Conservation (phyloP, 208 protist species). For the Crithidia acanthocephali region DNA sequence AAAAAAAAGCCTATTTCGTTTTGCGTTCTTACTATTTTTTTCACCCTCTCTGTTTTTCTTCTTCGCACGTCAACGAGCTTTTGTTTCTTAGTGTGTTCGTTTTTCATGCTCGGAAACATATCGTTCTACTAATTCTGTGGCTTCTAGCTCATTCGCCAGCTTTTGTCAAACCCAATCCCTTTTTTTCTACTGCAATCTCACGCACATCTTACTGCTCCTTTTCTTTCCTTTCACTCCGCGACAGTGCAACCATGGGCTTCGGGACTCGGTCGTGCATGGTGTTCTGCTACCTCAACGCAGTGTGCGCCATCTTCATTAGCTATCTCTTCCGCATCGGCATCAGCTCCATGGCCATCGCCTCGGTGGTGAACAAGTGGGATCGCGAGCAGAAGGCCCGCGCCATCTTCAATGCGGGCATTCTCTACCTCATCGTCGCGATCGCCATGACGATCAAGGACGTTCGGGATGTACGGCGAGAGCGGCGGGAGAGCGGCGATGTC, state of each 20-base stretch:
- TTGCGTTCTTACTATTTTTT: not conserved
- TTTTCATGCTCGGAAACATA: not conserved
- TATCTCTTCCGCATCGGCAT: constrained; percentile 78
- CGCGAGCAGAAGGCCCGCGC: constrained; percentile 61
- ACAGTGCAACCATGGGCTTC: constrained; percentile 44
- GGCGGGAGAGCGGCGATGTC: constrained; percentile 9
- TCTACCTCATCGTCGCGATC: constrained; percentile 66
- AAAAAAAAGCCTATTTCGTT: no score
- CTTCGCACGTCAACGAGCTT: no score
- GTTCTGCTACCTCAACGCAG: constrained; percentile 78
- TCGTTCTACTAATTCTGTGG: not conserved
- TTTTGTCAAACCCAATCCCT: no score
- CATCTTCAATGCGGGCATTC: constrained; percentile 62
- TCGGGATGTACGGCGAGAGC: constrained; percentile 24
- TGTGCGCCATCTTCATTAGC: constrained; percentile 73
- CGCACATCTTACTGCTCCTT: not conserved
- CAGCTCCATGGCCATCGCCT: constrained; percentile 64
- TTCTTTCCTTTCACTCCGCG: constrained; percentile 3
- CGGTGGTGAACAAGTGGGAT: constrained; percentile 61
- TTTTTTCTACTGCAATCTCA: constrained; percentile 6
- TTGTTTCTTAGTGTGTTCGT: not conserved
- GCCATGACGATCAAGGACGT: constrained; percentile 39
- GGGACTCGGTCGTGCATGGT: constrained; percentile 67
- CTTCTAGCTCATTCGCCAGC: not conserved
- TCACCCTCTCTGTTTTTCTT: not conserved